A percentile compares a stretch with the other conserved stretches of the same genome.
Conservation (phyloP, 441 rosid species). For the Syzygium syzygioides region DNA sequence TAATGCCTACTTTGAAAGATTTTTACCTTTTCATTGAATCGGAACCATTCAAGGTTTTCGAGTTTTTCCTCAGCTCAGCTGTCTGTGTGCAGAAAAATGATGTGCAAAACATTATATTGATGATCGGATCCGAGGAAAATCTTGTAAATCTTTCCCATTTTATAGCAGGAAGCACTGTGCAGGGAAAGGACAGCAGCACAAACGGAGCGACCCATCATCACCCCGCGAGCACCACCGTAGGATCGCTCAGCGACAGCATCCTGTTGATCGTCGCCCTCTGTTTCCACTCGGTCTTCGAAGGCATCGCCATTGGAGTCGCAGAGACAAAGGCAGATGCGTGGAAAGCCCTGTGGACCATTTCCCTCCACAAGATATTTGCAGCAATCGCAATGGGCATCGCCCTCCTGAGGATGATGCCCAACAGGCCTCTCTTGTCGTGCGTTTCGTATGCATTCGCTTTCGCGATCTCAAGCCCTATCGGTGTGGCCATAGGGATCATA, state of each 20-base stretch:
- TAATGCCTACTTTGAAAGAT: neutral
- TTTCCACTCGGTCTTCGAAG: constrained; percentile 85
- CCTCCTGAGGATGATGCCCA: constrained; percentile 71
- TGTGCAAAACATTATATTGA: neutral
- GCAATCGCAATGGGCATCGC: constrained; percentile 90
- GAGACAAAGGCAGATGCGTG: constrained; percentile 58
- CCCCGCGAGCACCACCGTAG: neutral
- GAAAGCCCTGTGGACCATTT: constrained; percentile 81
- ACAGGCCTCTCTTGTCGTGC: constrained; percentile 60
- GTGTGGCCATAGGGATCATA: constrained; percentile 68
- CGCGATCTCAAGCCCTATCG: constrained; percentile 73
- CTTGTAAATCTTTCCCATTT: neutral
- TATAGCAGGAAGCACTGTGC: constrained; percentile 17
- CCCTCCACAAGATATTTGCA: constrained; percentile 78
- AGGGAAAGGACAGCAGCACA: constrained; percentile 15
- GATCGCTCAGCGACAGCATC: constrained; percentile 64
- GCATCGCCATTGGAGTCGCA: constrained; percentile 79
- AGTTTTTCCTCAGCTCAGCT: neutral
- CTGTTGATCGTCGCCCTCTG: constrained; percentile 66
- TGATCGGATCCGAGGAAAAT: neutral
- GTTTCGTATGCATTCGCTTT: constrained; percentile 62
- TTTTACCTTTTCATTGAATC: neutral
- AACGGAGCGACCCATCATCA: neutral
- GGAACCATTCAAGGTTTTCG: neutral
- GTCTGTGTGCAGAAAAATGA: neutral